A percentile compares a stretch with the other conserved stretches of the same genome.
These are phyloP conservation scores for Picocystis salinarum DNA, from an alignment of 139 green algal species.

Conservation along the genomic window DNA sequence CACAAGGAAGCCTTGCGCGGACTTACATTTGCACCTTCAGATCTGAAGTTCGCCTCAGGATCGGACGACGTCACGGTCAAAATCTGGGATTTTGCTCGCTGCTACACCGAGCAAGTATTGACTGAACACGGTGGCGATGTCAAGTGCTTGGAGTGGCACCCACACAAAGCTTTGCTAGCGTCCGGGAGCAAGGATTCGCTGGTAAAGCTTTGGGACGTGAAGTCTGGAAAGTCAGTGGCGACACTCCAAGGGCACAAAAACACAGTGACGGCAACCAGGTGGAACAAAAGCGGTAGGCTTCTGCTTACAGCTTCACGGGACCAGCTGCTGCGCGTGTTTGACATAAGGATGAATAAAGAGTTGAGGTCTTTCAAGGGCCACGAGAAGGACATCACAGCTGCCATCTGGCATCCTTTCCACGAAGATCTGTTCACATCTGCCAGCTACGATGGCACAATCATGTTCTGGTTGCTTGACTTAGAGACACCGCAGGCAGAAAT, in stretches of 20 bases:
- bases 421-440: conserved; percentile 59
- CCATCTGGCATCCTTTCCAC: conserved; percentile 65
- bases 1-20: conserved; percentile 49
- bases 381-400: conserved; percentile 43
- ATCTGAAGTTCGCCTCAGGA: conserved; percentile 74
- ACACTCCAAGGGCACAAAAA: conserved; percentile 76
- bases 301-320: conserved; percentile 54
- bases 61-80: conserved; percentile 67
- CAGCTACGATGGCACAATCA: conserved; percentile 46
- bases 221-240: conserved; percentile 23
- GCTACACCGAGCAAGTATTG: conserved; percentile 25
- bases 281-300: conserved; percentile 70
- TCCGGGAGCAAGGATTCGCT: conserved; percentile 59
- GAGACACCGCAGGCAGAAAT: conserved; percentile 28
- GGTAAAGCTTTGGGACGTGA: conserved; percentile 82
- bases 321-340: conserved; percentile 45
- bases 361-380: conserved; percentile 54
- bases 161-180: conserved; percentile 48
- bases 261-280: conserved; percentile 19
- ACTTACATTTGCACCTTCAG: conserved; percentile 36
- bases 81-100: conserved; percentile 53
- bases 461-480: conserved; percentile 48
- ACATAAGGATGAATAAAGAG: conserved; percentile 28
- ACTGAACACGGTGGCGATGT: conserved; percentile 78
- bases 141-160: conserved; percentile 78